phyloP scores from a whole-genome alignment of 768 basidiomycete species.

The Lactifluus subvellereus region DNA sequence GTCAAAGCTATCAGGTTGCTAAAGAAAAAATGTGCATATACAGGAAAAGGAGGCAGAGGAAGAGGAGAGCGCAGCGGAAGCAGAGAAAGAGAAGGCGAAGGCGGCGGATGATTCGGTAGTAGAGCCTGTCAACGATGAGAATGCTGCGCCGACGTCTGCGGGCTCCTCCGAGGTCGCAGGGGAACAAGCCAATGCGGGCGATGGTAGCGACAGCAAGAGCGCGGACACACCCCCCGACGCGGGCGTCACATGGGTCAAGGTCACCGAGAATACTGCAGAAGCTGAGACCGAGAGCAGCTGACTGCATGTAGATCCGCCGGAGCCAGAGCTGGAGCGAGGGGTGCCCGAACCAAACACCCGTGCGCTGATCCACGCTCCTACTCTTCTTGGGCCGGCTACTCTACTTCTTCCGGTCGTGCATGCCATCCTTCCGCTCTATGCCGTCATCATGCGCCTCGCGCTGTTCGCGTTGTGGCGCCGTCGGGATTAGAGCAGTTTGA shows the following conservation, averaged over 20 bases:
- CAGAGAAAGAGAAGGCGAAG: constrained; percentile 34
- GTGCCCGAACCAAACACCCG: background rate
- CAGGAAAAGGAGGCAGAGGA: constrained; percentile 60
- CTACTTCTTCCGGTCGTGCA: constrained; percentile 15
- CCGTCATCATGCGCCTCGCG: constrained; percentile 17
- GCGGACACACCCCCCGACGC: constrained; percentile 18
- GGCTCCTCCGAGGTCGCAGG: constrained; percentile 30
- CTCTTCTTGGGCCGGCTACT: constrained; percentile 8
- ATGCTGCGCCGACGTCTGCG: constrained; percentile 25
- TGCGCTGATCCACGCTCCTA: constrained; percentile 3
- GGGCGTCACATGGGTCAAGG: constrained; percentile 17
- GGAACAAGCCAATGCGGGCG: constrained; percentile 37
- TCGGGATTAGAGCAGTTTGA: constrained; percentile 3
- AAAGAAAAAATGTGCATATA: constrained; percentile 33
- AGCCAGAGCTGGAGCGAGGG: constrained; percentile 7
- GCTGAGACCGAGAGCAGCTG: constrained; percentile 17
- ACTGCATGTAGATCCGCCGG: constrained; percentile 18
- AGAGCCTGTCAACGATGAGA: constrained; percentile 25
- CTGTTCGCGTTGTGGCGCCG: constrained; percentile 14
- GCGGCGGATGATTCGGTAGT: constrained; percentile 24
- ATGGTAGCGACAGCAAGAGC: constrained; percentile 27
- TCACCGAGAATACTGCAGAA: constrained; percentile 10
- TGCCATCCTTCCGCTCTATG: constrained; percentile 19
- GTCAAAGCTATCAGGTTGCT: constrained; percentile 1
- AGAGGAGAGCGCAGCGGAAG: constrained; percentile 55